Evolutionary conservation across 805 yeast genomes (phyloP), one percentile per base, ranked within the genome.

Genomic region (Cyberlindnera mississippiensis): DNA sequence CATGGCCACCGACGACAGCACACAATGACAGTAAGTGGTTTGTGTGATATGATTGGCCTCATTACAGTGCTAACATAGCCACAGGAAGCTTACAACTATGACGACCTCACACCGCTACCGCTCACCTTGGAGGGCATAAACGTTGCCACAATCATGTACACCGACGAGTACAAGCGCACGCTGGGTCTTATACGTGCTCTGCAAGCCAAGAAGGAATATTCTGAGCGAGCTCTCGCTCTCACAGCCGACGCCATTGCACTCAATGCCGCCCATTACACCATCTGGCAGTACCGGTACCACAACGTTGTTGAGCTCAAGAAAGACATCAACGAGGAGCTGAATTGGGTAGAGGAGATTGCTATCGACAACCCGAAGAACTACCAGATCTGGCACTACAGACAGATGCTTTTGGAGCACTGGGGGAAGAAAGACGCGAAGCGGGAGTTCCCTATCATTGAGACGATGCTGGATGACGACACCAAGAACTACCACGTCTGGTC

Each of bases 401-500:
- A 84, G 55, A 66, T 79, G 27, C 58, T 91, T 8, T 64, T 84
- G 41, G 70, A 70, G 32, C 16, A 41, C 30, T 59, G 62, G 1
- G 55, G 46, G 4, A 42, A 42, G n/a, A 72, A 71, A 51, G 52
- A 67, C 33, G 62, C 72, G 2, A 67, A 63, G 32, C 66, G 80
- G 28, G 98, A 93, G 57, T 69, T 71, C 38, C 82, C 85, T 2
- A 71, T 88, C 17, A 67, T 85, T 32, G 72, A 73, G 30, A 63
- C 72, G 35, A 84, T 91, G 84, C 62, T 93, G 4, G 76, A 74
- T 11, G 83, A 79, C 37, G 99, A 93, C 57, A 60, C 82, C 5
- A 93, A 93, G 58, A 93, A 93, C 66, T 95, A 93, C 62, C 99
- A 93, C 55, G 96, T 90, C 6, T 93, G 99, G 98, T 77, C 96